Percentiles rank a stretch among this genome's conserved stretches.
phyloP scores from a whole-genome alignment of 768 basidiomycete genomes.

The Hirschioporus abietinus region DNA sequence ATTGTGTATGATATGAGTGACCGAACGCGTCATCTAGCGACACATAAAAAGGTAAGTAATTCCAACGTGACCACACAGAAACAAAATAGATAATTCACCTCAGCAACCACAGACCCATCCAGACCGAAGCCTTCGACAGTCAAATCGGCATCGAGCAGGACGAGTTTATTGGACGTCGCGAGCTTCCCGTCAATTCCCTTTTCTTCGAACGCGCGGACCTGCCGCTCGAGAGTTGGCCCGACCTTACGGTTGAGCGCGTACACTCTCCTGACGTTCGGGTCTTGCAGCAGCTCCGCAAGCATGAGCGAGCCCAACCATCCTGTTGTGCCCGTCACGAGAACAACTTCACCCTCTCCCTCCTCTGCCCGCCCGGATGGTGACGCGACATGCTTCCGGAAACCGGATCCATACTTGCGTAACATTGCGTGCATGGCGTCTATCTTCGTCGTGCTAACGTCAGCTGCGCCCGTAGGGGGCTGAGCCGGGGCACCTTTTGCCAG shows the following conservation, averaged over 20 bases:
- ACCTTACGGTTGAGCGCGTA: slow-evolving; percentile 30
- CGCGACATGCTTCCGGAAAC: slow-evolving; percentile 13
- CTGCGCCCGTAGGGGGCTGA: slow-evolving; percentile 1
- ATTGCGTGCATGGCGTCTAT: slow-evolving; percentile 17
- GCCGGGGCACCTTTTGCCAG: slow-evolving; percentile 6
- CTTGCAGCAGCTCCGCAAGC: slow-evolving; percentile 24
- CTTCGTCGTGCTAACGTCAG: background rate
- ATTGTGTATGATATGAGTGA: slow-evolving; percentile 36
- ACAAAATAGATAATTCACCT: slow-evolving; percentile 16
- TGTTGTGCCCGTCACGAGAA: slow-evolving; percentile 36
- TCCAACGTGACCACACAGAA: background rate
- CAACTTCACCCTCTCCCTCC: slow-evolving; percentile 14
- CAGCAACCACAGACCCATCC: slow-evolving; percentile 9
- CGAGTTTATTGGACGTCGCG: slow-evolving; percentile 16
- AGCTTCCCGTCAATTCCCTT: slow-evolving; percentile 15
- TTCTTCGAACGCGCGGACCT: slow-evolving; percentile 14
- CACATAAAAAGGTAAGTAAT: too few species aligned
- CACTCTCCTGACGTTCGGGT: slow-evolving; percentile 20
- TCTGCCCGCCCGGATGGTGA: background rate
- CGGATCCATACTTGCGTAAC: slow-evolving; percentile 14
- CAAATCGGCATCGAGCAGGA: slow-evolving; percentile 19
- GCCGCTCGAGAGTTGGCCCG: slow-evolving; percentile 6
- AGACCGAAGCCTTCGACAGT: slow-evolving; percentile 11
- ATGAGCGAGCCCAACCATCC: slow-evolving; percentile 36
- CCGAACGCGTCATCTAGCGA: slow-evolving; percentile 22